Evolutionary conservation across 805 yeast species (phyloP), one percentile per base, ranked within the genome.

Genomic region (Ogataea pignaliae): DNA sequence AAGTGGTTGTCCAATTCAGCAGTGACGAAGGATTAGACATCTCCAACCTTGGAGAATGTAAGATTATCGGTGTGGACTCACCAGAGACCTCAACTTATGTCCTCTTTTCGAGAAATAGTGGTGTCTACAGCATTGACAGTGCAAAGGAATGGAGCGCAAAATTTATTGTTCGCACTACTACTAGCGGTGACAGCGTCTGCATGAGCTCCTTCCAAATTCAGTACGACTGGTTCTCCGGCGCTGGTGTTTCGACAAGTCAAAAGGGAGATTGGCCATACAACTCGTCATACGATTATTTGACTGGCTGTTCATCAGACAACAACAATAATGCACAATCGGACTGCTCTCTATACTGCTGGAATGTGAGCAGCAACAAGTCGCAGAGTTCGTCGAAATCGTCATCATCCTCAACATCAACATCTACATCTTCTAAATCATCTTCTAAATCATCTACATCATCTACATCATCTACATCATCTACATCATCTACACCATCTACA

Each of bases 221-320:
- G 34, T 62, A 51, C 37, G 63, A 63, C 15, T 63, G 66, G 57
- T 53, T 57, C 33, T 56, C 59, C 28, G 63, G 60, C 10, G 43
- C 34, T 12, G 59, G 54, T 11, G 34, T 36, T 11, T 36, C 37
- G 10, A 34, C 41, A 10, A n/a, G 29, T n/a, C 42, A 44, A n/a
- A 41, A 45, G n/a, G 29, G 44, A 5, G 17, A 37, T 10, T 57
- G 54, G 48, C 21, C 28, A 3, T 57, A 52, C 40, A 15, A 39
- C 7, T 32, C 51, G 10, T 45, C 49, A 7, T 55, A 55, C 34
- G 65, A 61, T 36, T 60, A 63, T 45, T 34, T 47, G 29, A 49
- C 56, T 29, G 56, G 57, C 17, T 64, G 67, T 45, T 46, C 37
- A 31, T 39, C 45, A 34, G 65, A 61, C 41, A 60, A 61, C 39